Evolutionary conservation across 441 rosid species (phyloP).

Genomic region (Theobroma grandiflorum): DNA sequence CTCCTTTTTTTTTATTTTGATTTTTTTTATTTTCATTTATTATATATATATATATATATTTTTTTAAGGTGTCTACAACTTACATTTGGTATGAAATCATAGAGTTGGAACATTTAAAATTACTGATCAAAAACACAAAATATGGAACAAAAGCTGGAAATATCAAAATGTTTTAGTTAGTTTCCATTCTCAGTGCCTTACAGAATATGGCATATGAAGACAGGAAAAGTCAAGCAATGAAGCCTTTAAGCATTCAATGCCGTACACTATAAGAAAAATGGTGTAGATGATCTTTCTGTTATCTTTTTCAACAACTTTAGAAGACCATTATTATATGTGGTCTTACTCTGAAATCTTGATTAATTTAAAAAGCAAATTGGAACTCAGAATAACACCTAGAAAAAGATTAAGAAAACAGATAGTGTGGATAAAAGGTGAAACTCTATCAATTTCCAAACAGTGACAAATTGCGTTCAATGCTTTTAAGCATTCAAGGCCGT

Average conservation of each 20-base stretch:
- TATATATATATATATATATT: no score
- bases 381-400: not conserved
- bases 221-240: not conserved
- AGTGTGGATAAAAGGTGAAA: not conserved
- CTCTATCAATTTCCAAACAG: not conserved
- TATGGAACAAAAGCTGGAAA: not conserved
- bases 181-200: not conserved
- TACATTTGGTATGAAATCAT: not conserved
- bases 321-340: not conserved
- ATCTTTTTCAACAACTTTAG: not conserved
- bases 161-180: no score
- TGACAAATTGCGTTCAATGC: not conserved
- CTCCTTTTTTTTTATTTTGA: no score
- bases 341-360: not conserved
- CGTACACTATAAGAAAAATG: not conserved
- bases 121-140: not conserved
- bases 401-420: not conserved
- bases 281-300: not conserved
- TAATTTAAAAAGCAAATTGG: not conserved
- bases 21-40: no score
- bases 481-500: not conserved
- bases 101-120: not conserved
- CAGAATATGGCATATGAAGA: not conserved
- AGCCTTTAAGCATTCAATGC: not conserved
- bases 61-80: no score